Evolutionary conservation across 306 rosid genomes (phyloP).

Genomic region (Citrullus amarus): DNA sequence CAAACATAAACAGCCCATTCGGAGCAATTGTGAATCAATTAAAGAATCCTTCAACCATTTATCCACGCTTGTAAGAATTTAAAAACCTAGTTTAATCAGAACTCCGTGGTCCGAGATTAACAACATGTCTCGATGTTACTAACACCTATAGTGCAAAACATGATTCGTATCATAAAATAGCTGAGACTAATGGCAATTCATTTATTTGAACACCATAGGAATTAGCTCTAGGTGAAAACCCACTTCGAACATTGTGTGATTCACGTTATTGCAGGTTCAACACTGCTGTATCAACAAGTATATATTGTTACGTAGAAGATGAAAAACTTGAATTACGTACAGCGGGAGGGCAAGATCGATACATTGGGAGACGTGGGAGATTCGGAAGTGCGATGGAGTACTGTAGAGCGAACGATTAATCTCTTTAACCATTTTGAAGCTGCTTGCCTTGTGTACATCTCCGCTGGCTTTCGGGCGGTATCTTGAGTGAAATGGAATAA

Average conservation of each 20-base stretch:
- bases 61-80: background rate
- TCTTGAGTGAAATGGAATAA: background rate
- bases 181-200: background rate
- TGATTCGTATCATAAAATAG: background rate
- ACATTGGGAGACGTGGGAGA: background rate
- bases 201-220: background rate
- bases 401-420: background rate
- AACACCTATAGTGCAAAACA: background rate
- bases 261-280: background rate
- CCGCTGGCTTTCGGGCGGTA: background rate
- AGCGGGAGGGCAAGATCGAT: background rate
- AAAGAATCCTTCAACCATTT: background rate
- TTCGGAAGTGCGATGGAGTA: background rate
- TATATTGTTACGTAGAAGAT: background rate
- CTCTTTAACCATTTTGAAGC: slow-evolving; percentile 10
- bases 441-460: background rate
- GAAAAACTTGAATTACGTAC: slow-evolving; percentile 2
- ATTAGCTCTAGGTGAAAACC: background rate
- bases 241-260: background rate
- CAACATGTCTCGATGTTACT: background rate
- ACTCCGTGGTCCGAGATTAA: background rate
- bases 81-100: background rate
- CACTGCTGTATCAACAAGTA: background rate
- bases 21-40: background rate
- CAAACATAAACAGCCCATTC: background rate